Evolutionary conservation across 345 rosid species (phyloP).

Genomic region (Gossypium longicalyx): DNA sequence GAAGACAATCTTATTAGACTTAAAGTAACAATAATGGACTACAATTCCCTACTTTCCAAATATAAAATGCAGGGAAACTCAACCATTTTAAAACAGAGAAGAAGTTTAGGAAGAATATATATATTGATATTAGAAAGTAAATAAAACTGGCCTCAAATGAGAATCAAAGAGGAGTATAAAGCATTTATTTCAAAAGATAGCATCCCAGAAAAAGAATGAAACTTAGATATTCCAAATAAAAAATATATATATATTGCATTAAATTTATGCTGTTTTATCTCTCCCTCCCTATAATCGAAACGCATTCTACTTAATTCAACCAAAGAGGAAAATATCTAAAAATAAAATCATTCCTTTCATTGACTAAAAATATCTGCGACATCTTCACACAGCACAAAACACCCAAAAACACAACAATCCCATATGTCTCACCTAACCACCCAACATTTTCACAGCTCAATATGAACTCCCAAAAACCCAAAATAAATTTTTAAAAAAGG

Average conservation of each 20-base stretch:
- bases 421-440: constrained; percentile 7
- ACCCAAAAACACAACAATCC: not conserved
- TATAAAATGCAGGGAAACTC: not conserved
- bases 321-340: constrained; percentile 14
- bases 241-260: not conserved
- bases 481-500: not conserved
- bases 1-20: not conserved
- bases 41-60: not conserved
- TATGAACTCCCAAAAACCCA: not conserved
- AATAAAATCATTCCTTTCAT: not conserved
- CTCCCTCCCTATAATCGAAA: not conserved
- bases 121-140: not conserved
- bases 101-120: too few species aligned
- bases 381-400: constrained; percentile 6
- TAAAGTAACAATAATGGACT: not conserved
- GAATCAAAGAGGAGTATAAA: not conserved
- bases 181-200: constrained; percentile 16
- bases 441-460: not conserved
- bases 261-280: constrained; percentile 12
- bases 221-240: not conserved
- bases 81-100: too few species aligned
- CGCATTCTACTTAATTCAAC: constrained; percentile 6
- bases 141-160: constrained; percentile 6
- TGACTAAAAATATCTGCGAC: not conserved
- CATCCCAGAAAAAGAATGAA: constrained; percentile 6